A percentile compares a stretch with the other conserved stretches of the same genome.
Conservation (phyloP, 2,329 filamentous ascomycete genomes). For the Calonectria multiphialidica region DNA sequence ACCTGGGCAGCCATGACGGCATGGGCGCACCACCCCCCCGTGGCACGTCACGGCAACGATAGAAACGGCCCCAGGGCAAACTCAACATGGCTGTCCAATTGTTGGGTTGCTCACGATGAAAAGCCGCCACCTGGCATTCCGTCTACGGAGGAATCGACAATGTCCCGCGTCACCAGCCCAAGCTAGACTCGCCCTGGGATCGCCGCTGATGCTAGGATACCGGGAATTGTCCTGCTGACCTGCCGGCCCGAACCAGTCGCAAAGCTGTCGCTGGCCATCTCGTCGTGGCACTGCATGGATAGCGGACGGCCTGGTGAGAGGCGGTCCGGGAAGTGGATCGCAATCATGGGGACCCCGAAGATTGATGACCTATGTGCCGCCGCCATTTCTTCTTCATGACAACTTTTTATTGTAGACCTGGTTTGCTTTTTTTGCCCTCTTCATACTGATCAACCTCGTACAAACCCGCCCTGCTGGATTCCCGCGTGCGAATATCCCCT, state of each 20-base stretch:
- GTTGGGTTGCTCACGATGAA: not conserved
- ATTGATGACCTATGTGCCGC: conserved; percentile 14
- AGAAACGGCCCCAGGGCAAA: not conserved
- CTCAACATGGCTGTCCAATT: not conserved
- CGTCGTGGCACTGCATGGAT: conserved; percentile 32
- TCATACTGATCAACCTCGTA: conserved; percentile 17
- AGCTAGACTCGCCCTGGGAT: conserved; percentile 32
- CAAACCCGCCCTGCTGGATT: not conserved
- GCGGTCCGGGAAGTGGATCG: not conserved
- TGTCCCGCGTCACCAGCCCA: conserved; percentile 1
- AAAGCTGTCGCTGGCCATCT: conserved; percentile 21
- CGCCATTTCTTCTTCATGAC: conserved; percentile 29
- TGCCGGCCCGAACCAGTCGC: conserved; percentile 10
- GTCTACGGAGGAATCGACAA: conserved; percentile 14
- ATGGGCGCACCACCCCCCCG: not conserved
- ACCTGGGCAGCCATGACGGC: conserved; percentile 9
- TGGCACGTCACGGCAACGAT: conserved; percentile 7
- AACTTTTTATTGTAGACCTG: conserved; percentile 12
- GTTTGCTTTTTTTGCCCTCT: conserved; percentile 5
- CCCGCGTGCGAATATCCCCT: not conserved
- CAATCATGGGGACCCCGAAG: not conserved
- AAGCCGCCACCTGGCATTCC: conserved; percentile 16
- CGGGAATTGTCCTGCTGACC: conserved; percentile 36
- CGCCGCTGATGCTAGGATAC: conserved; percentile 25
- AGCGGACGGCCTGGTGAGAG: conserved; percentile 1